phyloP scores from a whole-genome alignment of 2,329 filamentous ascomycete genomes.

The Neopestalotiopsis rosae region DNA sequence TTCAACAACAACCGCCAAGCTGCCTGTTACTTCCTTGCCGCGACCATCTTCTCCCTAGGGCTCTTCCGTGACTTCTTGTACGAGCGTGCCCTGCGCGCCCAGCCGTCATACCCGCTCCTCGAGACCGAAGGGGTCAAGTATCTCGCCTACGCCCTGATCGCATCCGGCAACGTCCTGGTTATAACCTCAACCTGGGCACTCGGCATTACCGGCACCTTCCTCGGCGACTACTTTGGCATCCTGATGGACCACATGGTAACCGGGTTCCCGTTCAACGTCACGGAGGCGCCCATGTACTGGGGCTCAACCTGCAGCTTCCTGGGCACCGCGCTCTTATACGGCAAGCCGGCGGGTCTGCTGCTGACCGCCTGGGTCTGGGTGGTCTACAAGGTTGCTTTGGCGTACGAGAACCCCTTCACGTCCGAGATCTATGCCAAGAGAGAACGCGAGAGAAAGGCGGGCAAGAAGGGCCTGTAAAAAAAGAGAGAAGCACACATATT shows the following conservation, averaged over 20 bases:
- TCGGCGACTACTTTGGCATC: constrained; percentile 98
- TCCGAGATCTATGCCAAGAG: constrained; percentile 90
- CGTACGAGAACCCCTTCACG: constrained; percentile 94
- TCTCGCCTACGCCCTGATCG: constrained; percentile 74
- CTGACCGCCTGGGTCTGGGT: constrained; percentile 76
- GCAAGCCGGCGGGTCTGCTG: constrained; percentile 84
- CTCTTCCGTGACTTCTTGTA: constrained; percentile 88
- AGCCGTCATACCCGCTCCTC: constrained; percentile 78
- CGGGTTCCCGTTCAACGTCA: constrained; percentile 94
- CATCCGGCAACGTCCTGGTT: constrained; percentile 81
- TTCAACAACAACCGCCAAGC: constrained; percentile 78
- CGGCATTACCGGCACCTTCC: constrained; percentile 92
- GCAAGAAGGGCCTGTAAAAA: constrained; percentile 54
- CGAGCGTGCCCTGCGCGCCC: constrained; percentile 78
- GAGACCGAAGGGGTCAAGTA: constrained; percentile 63
- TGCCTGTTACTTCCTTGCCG: constrained; percentile 89
- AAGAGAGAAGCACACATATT: neutral
- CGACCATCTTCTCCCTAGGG: constrained; percentile 89
- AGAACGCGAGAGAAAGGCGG: constrained; percentile 60
- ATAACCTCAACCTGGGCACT: constrained; percentile 89
- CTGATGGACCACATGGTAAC: constrained; percentile 95
- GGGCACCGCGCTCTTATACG: constrained; percentile 82
- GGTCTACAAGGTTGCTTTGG: constrained; percentile 81
- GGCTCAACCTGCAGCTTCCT: constrained; percentile 92
- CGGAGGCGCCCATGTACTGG: constrained; percentile 93